Conservation (phyloP, 768 basidiomycete genomes). For the Kwoniella shandongensis region DNA sequence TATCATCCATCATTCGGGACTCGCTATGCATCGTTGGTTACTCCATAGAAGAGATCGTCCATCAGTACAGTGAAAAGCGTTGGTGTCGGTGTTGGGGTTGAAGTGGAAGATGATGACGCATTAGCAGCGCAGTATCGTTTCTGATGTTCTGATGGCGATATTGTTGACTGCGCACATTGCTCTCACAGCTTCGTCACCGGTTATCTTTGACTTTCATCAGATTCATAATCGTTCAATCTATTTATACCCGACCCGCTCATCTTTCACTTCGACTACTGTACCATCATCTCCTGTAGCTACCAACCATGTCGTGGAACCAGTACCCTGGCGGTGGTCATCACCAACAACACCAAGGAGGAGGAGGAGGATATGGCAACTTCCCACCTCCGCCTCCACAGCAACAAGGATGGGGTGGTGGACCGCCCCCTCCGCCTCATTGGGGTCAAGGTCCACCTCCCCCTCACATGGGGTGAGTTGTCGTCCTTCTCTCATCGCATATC, state of each 20-base stretch:
- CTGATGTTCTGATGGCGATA: no score
- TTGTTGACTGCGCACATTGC: no score
- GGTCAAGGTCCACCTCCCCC: slow-evolving; percentile 15
- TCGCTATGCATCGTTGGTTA: no score
- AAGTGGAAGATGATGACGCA: no score
- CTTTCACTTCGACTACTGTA: no score
- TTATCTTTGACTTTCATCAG: background rate
- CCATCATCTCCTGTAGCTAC: background rate
- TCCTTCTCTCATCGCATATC: background rate
- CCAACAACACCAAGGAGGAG: slow-evolving; percentile 25
- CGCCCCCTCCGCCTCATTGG: slow-evolving; percentile 28
- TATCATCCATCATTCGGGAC: background rate
- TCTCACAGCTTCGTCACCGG: background rate
- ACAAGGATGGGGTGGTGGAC: slow-evolving; percentile 19
- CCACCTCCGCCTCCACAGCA: slow-evolving; percentile 30
- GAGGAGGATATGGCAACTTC: slow-evolving; percentile 11
- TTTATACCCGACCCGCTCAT: no score
- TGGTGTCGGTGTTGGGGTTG: no score
- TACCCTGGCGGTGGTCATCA: slow-evolving; percentile 42
- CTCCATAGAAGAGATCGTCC: no score
- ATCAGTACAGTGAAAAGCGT: no score
- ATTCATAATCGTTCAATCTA: no score
- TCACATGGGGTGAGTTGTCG: slow-evolving; percentile 22
- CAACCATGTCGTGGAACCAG: slow-evolving; percentile 48
- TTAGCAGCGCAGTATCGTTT: no score